Percentiles rank a stretch among this genome's conserved stretches.
Conservation (phyloP, 495 filamentous ascomycete species). For the Annulohypoxylon moriforme region DNA sequence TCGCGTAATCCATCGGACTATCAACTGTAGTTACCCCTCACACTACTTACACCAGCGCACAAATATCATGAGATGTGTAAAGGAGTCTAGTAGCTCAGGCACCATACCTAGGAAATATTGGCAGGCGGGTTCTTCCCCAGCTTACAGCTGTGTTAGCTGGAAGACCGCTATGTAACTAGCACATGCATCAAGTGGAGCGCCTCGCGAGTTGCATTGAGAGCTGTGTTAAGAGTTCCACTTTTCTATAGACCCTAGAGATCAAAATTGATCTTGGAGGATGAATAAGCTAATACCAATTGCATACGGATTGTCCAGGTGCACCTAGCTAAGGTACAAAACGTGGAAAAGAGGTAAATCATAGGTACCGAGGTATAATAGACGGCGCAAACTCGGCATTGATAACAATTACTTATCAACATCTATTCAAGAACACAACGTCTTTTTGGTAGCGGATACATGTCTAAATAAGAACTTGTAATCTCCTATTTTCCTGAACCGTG, state of each 20-base stretch:
- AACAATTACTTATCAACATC: background rate
- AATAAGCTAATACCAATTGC: conserved; percentile 36
- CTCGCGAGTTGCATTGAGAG: conserved; percentile 29
- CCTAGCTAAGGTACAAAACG: background rate
- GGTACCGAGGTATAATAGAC: conserved; percentile 14
- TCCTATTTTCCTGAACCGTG: background rate
- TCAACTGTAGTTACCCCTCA: conserved; percentile 1
- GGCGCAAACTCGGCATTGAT: conserved; percentile 40
- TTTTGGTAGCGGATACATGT: background rate
- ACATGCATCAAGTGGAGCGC: conserved; percentile 8
- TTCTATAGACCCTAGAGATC: conserved; percentile 23
- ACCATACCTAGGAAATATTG: background rate
- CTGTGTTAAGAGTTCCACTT: conserved; percentile 25
- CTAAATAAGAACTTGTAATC: conserved; percentile 5
- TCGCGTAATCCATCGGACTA: conserved; percentile 3
- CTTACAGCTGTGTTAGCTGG: conserved; percentile 20
- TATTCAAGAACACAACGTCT: background rate
- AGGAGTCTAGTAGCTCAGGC: conserved; percentile 25
- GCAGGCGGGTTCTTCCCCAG: background rate
- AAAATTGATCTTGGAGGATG: conserved; percentile 16
- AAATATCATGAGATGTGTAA: conserved; percentile 1
- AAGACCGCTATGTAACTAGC: background rate
- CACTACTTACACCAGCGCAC: background rate
- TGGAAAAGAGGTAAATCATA: background rate
- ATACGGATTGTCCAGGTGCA: background rate